Base-by-base conservation (phyloP, 768 basidiomycete genomes). In the Termitomyces sp. region DNA sequence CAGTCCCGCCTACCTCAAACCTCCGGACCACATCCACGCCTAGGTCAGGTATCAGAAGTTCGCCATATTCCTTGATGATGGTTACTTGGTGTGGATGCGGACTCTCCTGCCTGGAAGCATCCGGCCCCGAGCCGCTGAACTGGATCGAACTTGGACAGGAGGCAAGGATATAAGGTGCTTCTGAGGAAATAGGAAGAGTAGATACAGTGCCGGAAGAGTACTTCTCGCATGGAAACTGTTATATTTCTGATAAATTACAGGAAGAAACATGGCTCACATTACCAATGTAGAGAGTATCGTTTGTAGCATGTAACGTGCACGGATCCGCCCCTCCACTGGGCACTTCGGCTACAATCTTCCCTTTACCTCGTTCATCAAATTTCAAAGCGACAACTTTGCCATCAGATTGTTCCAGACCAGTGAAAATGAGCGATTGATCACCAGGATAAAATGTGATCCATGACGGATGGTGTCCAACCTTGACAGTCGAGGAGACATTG, bases 21-120 rank as follows among this genome's bases (percentile, higher is more conserved):
- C 81, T 74, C 71, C 80, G 84, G 16, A 91, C 79, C 53, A 77
- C 76, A 67, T 94, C 92, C 3, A 81, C 77, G 4, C 92, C 92
- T 6, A 94, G 74, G 68, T 94, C 90, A 1, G 89, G 84, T 1
- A 91, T 76, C 44, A 92, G 76, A 13, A 93, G 70, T 61, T 90
- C 87, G 27, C 74, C 65, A 48, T 77, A 73, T 18, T 73, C 69
- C 31, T 77, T 69, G 41, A 81, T 77, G 14, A 84, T 64, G 56
- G 79, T 64, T 34, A 85, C 82, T 64, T 93, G 88, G 71, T 94
- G 92, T 0, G 90, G 88, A 66, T 94, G 93, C 4, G 90, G 78
- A 5, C 73, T 69, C 55, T 84, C 80, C 67, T 94, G 93, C 34
- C 92, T 79, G 20, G 79, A 79, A 6, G 67, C 64, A 65, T 90